Conservation (phyloP, 2,329 filamentous ascomycete species). For the Beauveria sp. region DNA sequence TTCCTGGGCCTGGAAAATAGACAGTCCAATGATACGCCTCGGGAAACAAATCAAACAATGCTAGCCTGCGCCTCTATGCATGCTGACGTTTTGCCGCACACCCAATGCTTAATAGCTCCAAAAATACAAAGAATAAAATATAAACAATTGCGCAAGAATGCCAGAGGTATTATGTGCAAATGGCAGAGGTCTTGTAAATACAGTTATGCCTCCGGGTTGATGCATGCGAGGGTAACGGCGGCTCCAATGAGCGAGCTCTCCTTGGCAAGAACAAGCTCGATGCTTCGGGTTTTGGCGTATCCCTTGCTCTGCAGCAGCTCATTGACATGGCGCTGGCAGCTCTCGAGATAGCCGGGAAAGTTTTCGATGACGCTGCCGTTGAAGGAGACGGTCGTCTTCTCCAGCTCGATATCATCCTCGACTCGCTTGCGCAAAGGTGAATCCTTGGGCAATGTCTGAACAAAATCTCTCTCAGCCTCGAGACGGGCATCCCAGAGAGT, state of each 20-base stretch:
- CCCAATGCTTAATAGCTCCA: slow-evolving; percentile 4
- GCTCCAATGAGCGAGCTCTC: slow-evolving; percentile 72
- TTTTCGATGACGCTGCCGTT: slow-evolving; percentile 75
- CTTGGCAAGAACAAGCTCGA: slow-evolving; percentile 59
- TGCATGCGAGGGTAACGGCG: slow-evolving; percentile 57
- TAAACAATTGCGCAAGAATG: not conserved
- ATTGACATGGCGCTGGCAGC: slow-evolving; percentile 57
- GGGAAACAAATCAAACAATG: slow-evolving; percentile 11
- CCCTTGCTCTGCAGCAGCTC: slow-evolving; percentile 37
- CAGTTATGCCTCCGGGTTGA: slow-evolving; percentile 18
- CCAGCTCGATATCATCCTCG: slow-evolving; percentile 41
- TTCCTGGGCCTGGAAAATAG: slow-evolving; percentile 9
- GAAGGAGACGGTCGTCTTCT: slow-evolving; percentile 58
- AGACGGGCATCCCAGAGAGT: slow-evolving; percentile 51
- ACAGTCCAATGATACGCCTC: slow-evolving; percentile 9
- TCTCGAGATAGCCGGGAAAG: slow-evolving; percentile 59
- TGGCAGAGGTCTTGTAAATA: slow-evolving; percentile 6
- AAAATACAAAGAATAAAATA: slow-evolving; percentile 5
- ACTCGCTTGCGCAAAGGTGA: slow-evolving; percentile 34
- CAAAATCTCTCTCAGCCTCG: slow-evolving; percentile 34
- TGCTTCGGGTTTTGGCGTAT: slow-evolving; percentile 31
- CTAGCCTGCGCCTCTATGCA: slow-evolving; percentile 16
- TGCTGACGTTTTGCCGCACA: slow-evolving; percentile 13
- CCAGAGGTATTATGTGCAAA: slow-evolving; percentile 9
- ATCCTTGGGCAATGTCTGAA: slow-evolving; percentile 21